Conservation (phyloP, 352 stramenopile species). For the Achlya hypogyna region DNA sequence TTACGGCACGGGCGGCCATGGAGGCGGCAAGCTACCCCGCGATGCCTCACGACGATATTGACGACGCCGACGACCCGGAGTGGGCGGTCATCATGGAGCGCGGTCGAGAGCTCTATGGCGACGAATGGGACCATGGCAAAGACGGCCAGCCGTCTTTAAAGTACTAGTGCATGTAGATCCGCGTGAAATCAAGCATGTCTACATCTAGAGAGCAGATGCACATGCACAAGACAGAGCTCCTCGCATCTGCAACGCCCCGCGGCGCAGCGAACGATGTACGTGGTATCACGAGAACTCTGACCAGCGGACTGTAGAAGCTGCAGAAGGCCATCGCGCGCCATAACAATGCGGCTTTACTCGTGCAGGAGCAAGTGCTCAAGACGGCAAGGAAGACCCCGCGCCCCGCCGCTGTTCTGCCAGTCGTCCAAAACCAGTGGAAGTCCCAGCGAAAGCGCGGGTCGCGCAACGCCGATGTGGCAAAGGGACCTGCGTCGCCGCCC, state of each 20-base stretch:
- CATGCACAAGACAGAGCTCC: constrained; percentile 58
- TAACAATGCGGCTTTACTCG: constrained; percentile 11
- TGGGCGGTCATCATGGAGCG: constrained; percentile 59
- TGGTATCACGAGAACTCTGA: neutral
- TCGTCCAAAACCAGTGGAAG: constrained; percentile 7
- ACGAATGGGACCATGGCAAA: constrained; percentile 38
- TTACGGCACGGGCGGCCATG: constrained; percentile 35
- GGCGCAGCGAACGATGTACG: neutral
- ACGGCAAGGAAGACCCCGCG: neutral
- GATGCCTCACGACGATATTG: neutral
- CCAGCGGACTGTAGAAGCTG: neutral
- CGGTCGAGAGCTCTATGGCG: constrained; percentile 47
- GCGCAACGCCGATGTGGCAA: neutral
- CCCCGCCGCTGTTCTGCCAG: neutral
- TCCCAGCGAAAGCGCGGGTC: constrained; percentile 3
- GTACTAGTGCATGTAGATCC: constrained; percentile 16
- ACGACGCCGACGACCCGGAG: constrained; percentile 26
- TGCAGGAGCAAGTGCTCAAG: neutral
- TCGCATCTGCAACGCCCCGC: constrained; percentile 40
- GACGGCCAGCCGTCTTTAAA: constrained; percentile 35
- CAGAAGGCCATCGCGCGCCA: constrained; percentile 15
- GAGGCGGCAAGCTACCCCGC: neutral
- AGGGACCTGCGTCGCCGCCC: neutral
- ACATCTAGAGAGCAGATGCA: constrained; percentile 49
- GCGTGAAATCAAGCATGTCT: neutral